phyloP scores from a whole-genome alignment of 129 eudicot species.

The Mikania micrantha region DNA sequence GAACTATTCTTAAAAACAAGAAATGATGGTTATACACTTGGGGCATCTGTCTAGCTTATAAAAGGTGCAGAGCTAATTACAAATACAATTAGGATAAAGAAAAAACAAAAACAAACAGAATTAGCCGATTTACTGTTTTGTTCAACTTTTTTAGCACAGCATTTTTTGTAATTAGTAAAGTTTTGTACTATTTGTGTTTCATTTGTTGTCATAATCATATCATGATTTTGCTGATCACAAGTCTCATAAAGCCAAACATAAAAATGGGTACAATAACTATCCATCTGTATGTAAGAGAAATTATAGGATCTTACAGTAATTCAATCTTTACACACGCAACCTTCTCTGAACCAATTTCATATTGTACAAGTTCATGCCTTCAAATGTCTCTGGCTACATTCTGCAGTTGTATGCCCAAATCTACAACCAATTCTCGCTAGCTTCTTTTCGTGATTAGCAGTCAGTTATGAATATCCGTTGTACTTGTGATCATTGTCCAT shows the following conservation, averaged over 20 bases:
- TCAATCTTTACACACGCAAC: constrained; percentile 23
- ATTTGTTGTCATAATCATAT: background rate
- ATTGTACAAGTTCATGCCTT: constrained; percentile 15
- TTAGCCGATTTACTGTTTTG: background rate
- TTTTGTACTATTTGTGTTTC: constrained; percentile 1
- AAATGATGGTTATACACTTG: constrained; percentile 8
- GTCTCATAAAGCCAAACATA: background rate
- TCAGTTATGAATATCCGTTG: constrained; percentile 34
- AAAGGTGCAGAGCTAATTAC: constrained; percentile 6
- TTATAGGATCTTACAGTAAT: constrained; percentile 16
- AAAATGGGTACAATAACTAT: constrained; percentile 12
- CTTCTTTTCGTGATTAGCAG: background rate
- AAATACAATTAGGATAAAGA: constrained; percentile 1
- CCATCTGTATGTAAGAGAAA: constrained; percentile 16
- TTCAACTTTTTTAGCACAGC: background rate
- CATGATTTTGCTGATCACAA: background rate
- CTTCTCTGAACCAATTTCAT: constrained; percentile 2
- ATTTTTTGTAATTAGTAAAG: background rate
- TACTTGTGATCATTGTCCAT: constrained; percentile 32
- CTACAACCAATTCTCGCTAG: constrained; percentile 9
- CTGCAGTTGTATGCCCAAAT: background rate
- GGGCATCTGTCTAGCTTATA: constrained; percentile 8
- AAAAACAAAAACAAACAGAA: background rate
- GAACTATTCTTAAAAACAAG: constrained; percentile 14
- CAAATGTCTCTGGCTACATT: constrained; percentile 7